Base-by-base conservation (phyloP, 257 asterid species). In the Handroanthus guayacan region DNA sequence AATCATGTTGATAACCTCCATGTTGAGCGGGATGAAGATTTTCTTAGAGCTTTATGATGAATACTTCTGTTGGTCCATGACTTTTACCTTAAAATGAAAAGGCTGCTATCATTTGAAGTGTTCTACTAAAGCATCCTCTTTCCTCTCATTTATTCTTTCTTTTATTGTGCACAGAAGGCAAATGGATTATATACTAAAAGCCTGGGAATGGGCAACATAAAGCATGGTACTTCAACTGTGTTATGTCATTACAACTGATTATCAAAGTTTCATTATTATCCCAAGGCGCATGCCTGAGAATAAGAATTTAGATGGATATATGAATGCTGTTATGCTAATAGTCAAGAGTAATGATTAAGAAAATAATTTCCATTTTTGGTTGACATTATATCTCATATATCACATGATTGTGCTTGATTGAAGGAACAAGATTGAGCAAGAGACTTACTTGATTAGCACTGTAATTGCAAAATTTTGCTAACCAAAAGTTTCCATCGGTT, bases 151-250 rank as follows among this genome's bases (percentile, higher is more conserved):
- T 54, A 17, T 78, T 64, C 76, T 80, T 65, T 78, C 71, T 51
- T 54, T 25, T 58, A 37, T 50, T 72, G 73, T 79, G 74, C 80
- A 79, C 80, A 77, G 83, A 80, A 62, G 70, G 78, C 71, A 55
- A 74, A 78, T 84, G 83, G 85, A 78, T 71, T 62, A 38, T 78
- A 62, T 62, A 62, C 84, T 81, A 71, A 85, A 80, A 80, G 85
- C 78, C 65, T 75, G 67, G 78, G 44, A 61, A 78, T 48, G 75
- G 60, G 82, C 78, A 66, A 74, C 65, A 38, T 77, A 57, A n/a
- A 66, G 44, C 47, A 56, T 78, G 85, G 83, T 80, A 75, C 77
- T 69, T 69, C 39, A 64, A 20, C 71, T 75, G 75, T 78, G 66
- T 52, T 60, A 57, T 60, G 81, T 38, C 72, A 14, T 78, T 74